Evolutionary conservation across 2,329 filamentous ascomycete genomes (phyloP).

Genomic region (Ceratocystiopsis brevicomis): DNA sequence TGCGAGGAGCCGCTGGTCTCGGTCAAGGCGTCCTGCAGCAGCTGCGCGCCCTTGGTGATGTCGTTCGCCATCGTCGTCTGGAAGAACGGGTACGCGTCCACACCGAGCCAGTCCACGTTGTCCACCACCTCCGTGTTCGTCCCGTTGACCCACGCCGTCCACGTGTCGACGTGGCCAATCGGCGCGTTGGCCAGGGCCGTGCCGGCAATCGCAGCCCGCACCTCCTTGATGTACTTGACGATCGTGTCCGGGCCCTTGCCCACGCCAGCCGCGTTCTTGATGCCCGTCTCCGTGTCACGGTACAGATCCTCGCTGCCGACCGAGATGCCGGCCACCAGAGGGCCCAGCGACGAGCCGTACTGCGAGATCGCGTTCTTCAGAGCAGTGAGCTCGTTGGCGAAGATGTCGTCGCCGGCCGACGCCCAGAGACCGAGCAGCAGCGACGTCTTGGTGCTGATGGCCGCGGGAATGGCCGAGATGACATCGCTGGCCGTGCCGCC

Average conservation of each 20-base stretch:
- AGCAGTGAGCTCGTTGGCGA: slow-evolving; percentile 57
- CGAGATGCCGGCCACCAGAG: slow-evolving; percentile 61
- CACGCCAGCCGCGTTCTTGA: slow-evolving; percentile 36
- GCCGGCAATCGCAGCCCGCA: slow-evolving; percentile 41
- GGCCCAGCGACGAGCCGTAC: slow-evolving; percentile 47
- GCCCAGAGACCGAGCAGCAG: slow-evolving; percentile 75
- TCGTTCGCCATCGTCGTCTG: slow-evolving; percentile 48
- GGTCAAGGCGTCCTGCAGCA: slow-evolving; percentile 50
- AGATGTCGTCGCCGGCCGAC: slow-evolving; percentile 41
- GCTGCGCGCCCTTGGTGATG: slow-evolving; percentile 41
- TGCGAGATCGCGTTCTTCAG: slow-evolving; percentile 47
- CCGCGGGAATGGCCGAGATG: slow-evolving; percentile 61
- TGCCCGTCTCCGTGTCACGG: slow-evolving; percentile 53
- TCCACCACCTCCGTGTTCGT: slow-evolving; percentile 53
- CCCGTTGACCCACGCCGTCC: slow-evolving; percentile 58
- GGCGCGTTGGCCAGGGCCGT: slow-evolving; percentile 38
- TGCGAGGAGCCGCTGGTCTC: slow-evolving; percentile 37
- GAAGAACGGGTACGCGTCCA: slow-evolving; percentile 77
- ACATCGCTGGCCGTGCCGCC: slow-evolving; percentile 42
- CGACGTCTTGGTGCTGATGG: slow-evolving; percentile 59
- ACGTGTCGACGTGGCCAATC: slow-evolving; percentile 77
- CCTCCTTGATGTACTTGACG: slow-evolving; percentile 50
- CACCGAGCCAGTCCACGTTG: slow-evolving; percentile 58
- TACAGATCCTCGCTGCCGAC: slow-evolving; percentile 79
- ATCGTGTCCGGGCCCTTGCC: slow-evolving; percentile 45